These are phyloP conservation scores for Puccinia triticina DNA, from an alignment of 1,284 basidiomycete species.

Conservation along the genomic window DNA sequence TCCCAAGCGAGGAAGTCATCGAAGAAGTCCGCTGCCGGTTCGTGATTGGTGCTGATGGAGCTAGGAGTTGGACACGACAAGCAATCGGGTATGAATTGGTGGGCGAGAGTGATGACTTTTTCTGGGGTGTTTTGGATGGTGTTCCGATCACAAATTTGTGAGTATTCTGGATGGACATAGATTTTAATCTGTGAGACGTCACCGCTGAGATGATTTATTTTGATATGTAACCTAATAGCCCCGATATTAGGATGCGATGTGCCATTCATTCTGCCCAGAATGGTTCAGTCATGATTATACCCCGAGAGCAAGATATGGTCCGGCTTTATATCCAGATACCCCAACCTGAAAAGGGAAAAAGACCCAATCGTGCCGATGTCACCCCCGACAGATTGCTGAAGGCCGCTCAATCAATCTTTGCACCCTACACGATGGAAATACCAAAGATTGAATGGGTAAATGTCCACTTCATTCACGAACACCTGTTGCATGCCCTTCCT, in stretches of 20 bases:
- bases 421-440: slow-evolving; percentile 70
- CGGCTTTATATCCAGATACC: slow-evolving; percentile 76
- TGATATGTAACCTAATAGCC: slow-evolving; percentile 58
- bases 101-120: slow-evolving; percentile 64
- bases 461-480: slow-evolving; percentile 60
- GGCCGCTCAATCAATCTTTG: slow-evolving; percentile 69
- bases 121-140: slow-evolving; percentile 52
- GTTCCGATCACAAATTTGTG: slow-evolving; percentile 49
- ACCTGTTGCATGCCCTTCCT: neutral
- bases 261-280: slow-evolving; percentile 70
- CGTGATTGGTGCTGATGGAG: slow-evolving; percentile 70
- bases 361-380: slow-evolving; percentile 66
- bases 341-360: slow-evolving; percentile 57
- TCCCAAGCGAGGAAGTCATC: slow-evolving; percentile 33
- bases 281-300: slow-evolving; percentile 72
- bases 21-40: slow-evolving; percentile 59
- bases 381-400: slow-evolving; percentile 69
- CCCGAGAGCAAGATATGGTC: slow-evolving; percentile 69
- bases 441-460: slow-evolving; percentile 76
- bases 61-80: slow-evolving; percentile 79
- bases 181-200: neutral
- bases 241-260: slow-evolving; percentile 74
- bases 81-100: slow-evolving; percentile 72
- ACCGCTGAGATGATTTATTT: slow-evolving; percentile 27
- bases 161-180: neutral